phyloP scores from a whole-genome alignment of 2,329 filamentous ascomycete species.

The Pseudocercospora fuligena region DNA sequence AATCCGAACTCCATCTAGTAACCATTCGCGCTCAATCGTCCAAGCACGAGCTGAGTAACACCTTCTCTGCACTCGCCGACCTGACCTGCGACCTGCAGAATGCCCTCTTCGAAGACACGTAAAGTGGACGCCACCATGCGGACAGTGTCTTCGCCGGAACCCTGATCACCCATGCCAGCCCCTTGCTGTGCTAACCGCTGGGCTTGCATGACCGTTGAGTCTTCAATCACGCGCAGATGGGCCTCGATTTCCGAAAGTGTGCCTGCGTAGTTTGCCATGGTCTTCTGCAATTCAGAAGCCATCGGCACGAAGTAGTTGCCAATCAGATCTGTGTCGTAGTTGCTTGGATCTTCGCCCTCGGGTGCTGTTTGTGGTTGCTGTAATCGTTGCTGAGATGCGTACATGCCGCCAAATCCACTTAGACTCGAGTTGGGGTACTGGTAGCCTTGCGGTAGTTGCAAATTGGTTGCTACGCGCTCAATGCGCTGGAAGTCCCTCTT shows the following conservation, averaged over 20 bases:
- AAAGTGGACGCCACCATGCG: conserved; percentile 46
- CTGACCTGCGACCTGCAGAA: conserved; percentile 52
- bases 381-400: conserved; percentile 26
- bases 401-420: conserved; percentile 27
- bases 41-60: conserved; percentile 49
- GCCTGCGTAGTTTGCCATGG: conserved; percentile 47
- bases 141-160: conserved; percentile 41
- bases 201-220: conserved; percentile 48
- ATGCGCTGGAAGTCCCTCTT: conserved; percentile 71
- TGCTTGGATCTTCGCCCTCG: conserved; percentile 22
- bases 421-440: conserved; percentile 51
- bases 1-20: background rate
- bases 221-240: conserved; percentile 56
- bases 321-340: conserved; percentile 52
- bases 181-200: conserved; percentile 45
- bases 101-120: conserved; percentile 55
- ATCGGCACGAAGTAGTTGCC: conserved; percentile 51
- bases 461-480: conserved; percentile 75
- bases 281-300: conserved; percentile 45
- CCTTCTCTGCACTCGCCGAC: conserved; percentile 55
- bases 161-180: conserved; percentile 28
- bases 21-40: conserved; percentile 24
- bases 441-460: conserved; percentile 70
- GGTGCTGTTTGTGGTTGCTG: conserved; percentile 23
- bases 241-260: conserved; percentile 55